A percentile compares a stretch with the other conserved stretches of the same genome.
These are phyloP conservation scores for Vachellia pachyceras DNA, from an alignment of 306 rosid genomes.

Conservation along the genomic window DNA sequence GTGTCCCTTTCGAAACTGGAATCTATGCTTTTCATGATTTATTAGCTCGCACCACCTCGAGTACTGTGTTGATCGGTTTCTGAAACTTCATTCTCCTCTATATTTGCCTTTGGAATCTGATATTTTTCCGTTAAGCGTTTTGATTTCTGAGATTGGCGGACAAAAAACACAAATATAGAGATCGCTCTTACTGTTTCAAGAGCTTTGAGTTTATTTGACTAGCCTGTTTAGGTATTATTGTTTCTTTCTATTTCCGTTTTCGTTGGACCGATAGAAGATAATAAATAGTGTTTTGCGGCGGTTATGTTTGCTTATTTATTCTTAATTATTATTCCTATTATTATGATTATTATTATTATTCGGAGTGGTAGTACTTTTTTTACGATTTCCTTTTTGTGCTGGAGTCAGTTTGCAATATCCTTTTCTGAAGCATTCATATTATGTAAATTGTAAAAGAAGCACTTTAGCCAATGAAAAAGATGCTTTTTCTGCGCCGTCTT, in stretches of 20 bases:
- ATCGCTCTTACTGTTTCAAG: not conserved
- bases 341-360: not conserved
- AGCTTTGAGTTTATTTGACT: slow-evolving; percentile 6
- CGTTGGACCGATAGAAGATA: slow-evolving; percentile 34
- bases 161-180: slow-evolving; percentile 18
- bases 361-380: slow-evolving; percentile 20
- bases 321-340: slow-evolving; percentile 18
- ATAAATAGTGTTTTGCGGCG: not conserved
- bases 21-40: slow-evolving; percentile 45
- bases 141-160: slow-evolving; percentile 22
- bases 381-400: slow-evolving; percentile 26
- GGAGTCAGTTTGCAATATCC: slow-evolving; percentile 39
- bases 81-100: not conserved
- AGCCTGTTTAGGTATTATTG: not conserved
- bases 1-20: slow-evolving; percentile 12
- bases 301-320: slow-evolving; percentile 4
- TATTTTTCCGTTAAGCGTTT: slow-evolving; percentile 5
- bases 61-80: slow-evolving; percentile 43
- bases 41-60: slow-evolving; percentile 46
- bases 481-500: slow-evolving; percentile 10
- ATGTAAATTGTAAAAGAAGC: not conserved
- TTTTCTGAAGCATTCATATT: slow-evolving; percentile 34
- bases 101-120: not conserved
- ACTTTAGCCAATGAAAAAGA: slow-evolving; percentile 40
- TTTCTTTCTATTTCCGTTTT: slow-evolving; percentile 21